phyloP scores from a whole-genome alignment of 2,329 filamentous ascomycete genomes.

The Colletotrichum sp. region DNA sequence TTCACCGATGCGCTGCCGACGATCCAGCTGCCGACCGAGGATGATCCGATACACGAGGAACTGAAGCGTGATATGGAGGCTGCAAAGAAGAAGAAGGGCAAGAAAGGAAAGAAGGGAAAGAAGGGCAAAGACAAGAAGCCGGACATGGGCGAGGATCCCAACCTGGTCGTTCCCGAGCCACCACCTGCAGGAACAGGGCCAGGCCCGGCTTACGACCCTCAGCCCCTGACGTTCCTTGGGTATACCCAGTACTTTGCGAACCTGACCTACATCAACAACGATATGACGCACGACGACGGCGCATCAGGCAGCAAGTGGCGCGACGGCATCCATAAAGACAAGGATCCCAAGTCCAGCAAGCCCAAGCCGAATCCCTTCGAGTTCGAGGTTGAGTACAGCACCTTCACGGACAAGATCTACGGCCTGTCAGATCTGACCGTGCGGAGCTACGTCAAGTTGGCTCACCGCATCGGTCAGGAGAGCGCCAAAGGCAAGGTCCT shows the following conservation, averaged over 20 bases:
- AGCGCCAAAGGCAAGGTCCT: constrained; percentile 23
- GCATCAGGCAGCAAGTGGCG: constrained; percentile 58
- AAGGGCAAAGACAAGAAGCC: constrained; percentile 43
- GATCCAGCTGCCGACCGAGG: constrained; percentile 9
- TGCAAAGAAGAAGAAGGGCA: constrained; percentile 38
- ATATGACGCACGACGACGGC: constrained; percentile 47
- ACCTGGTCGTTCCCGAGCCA: constrained; percentile 70
- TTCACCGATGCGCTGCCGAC: background rate
- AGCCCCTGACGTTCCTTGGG: constrained; percentile 77
- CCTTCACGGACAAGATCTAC: constrained; percentile 77
- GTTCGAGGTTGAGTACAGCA: constrained; percentile 88
- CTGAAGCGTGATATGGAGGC: constrained; percentile 31
- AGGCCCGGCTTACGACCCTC: constrained; percentile 88
- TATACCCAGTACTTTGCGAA: constrained; percentile 96
- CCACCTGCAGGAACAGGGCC: constrained; percentile 77
- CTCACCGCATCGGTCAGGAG: constrained; percentile 73
- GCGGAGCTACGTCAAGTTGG: constrained; percentile 78
- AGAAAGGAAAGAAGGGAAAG: constrained; percentile 46
- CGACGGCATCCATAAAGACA: constrained; percentile 66
- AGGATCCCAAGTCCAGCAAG: constrained; percentile 57
- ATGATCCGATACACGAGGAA: constrained; percentile 26
- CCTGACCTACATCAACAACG: constrained; percentile 86
- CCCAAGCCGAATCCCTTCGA: constrained; percentile 69
- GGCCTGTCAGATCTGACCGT: constrained; percentile 84
- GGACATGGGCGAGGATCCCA: constrained; percentile 62